phyloP scores from a whole-genome alignment of 768 basidiomycete species.

The Rhizopogon vulgaris region DNA sequence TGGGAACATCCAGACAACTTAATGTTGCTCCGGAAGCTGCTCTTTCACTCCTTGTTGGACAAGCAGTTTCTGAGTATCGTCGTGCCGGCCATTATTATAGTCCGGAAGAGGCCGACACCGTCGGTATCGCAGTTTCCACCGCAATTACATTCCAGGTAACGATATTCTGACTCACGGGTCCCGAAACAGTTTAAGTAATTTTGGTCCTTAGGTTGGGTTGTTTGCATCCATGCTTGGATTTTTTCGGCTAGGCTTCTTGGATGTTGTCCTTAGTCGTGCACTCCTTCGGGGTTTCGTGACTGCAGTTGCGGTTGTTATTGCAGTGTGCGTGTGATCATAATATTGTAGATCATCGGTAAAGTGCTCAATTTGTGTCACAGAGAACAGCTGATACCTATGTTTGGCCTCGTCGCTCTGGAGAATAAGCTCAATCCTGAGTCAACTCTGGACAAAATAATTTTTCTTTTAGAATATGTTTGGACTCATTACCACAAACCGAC shows the following conservation, averaged over 20 bases:
- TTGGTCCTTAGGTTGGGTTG: slow-evolving; percentile 56
- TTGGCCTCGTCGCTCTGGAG: slow-evolving; percentile 63
- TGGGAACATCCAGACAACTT: slow-evolving; percentile 78
- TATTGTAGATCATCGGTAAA: not conserved
- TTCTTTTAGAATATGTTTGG: slow-evolving; percentile 58
- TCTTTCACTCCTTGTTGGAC: slow-evolving; percentile 80
- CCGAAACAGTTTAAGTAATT: not conserved
- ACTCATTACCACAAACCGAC: slow-evolving; percentile 60
- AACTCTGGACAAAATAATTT: slow-evolving; percentile 71
- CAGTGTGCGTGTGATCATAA: slow-evolving; percentile 48
- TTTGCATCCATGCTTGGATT: slow-evolving; percentile 84
- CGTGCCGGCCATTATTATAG: slow-evolving; percentile 41
- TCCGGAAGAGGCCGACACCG: slow-evolving; percentile 33
- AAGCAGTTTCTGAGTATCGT: slow-evolving; percentile 70
- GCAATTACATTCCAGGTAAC: slow-evolving; percentile 79
- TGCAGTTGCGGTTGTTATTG: slow-evolving; percentile 80
- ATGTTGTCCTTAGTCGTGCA: slow-evolving; percentile 87
- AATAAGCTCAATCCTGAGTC: slow-evolving; percentile 52
- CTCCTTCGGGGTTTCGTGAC: slow-evolving; percentile 84
- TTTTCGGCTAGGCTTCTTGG: slow-evolving; percentile 86
- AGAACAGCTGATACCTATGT: slow-evolving; percentile 85
- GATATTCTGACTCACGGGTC: not conserved
- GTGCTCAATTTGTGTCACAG: slow-evolving; percentile 27
- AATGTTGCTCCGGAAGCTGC: slow-evolving; percentile 89
- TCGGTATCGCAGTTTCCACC: slow-evolving; percentile 68